These are phyloP conservation scores for Fusarium sterilihyphosum DNA, from an alignment of 2,329 filamentous ascomycete genomes.

Conservation along the genomic window DNA sequence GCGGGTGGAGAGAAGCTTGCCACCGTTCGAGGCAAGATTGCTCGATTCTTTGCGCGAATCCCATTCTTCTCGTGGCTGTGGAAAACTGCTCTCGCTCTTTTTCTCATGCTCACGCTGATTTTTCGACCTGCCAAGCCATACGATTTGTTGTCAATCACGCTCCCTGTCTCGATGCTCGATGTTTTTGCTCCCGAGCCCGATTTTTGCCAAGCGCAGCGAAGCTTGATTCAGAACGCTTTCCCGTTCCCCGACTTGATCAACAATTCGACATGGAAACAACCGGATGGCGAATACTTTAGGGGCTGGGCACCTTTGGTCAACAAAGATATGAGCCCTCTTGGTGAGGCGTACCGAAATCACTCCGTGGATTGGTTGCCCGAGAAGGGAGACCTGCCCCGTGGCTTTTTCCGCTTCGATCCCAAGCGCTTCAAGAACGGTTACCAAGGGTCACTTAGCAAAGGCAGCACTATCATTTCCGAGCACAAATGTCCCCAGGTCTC, in stretches of 20 bases:
- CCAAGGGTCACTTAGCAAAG: slow-evolving; percentile 21
- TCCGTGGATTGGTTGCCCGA: slow-evolving; percentile 45
- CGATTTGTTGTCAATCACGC: slow-evolving; percentile 45
- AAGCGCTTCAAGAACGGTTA: slow-evolving; percentile 38
- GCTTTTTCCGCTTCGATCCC: slow-evolving; percentile 45
- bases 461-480: neutral
- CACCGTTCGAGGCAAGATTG: slow-evolving; percentile 3
- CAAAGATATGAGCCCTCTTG: slow-evolving; percentile 32
- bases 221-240: slow-evolving; percentile 41
- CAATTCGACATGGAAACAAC: slow-evolving; percentile 40
- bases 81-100: slow-evolving; percentile 28
- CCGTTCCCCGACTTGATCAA: slow-evolving; percentile 45
- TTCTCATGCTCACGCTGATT: slow-evolving; percentile 36
- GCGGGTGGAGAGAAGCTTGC: slow-evolving; percentile 22
- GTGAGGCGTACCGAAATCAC: slow-evolving; percentile 40
- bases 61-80: slow-evolving; percentile 27
- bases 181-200: slow-evolving; percentile 42
- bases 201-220: slow-evolving; percentile 40
- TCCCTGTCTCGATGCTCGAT: slow-evolving; percentile 46
- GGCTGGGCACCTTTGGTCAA: slow-evolving; percentile 46
- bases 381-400: slow-evolving; percentile 32
- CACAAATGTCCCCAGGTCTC: slow-evolving; percentile 32
- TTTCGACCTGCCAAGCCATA: slow-evolving; percentile 47
- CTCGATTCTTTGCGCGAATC: slow-evolving; percentile 12
- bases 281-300: slow-evolving; percentile 46